These are phyloP conservation scores for Citrus mangshanensis DNA, from an alignment of 345 rosid species.

Conservation along the genomic window DNA sequence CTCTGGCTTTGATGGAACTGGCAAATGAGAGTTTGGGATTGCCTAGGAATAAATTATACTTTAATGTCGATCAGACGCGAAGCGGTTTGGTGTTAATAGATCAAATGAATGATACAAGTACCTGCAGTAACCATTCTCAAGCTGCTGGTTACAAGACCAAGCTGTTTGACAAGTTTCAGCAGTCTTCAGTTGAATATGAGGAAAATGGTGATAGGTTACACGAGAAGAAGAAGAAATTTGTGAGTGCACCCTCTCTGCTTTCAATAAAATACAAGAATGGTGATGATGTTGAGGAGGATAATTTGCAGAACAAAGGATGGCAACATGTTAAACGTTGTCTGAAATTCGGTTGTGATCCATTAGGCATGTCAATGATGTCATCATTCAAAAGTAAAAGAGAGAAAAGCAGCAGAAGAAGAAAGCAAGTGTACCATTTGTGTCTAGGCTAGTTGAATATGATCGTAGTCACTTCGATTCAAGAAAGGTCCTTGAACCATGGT, in stretches of 20 bases:
- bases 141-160: not conserved
- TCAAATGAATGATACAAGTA: not conserved
- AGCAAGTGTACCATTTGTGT: not conserved
- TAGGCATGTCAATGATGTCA: not conserved
- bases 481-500: conserved; percentile 5
- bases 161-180: not conserved
- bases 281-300: not conserved
- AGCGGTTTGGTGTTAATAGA: not conserved
- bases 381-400: not conserved
- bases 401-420: conserved; percentile 7
- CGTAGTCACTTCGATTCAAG: not conserved
- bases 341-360: not conserved
- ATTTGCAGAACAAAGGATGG: not conserved
- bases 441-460: not conserved
- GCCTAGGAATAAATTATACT: not conserved
- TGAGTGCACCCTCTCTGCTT: not conserved
- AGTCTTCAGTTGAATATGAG: not conserved
- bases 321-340: not conserved
- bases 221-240: not conserved
- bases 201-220: not conserved
- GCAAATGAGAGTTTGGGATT: not conserved
- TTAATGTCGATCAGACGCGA: not conserved
- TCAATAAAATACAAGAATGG: not conserved
- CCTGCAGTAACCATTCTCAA: not conserved
- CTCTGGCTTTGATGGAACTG: conserved; percentile 16